Evolutionary conservation across 805 yeast genomes (phyloP).

Genomic region (Metschnikowia sp.): DNA sequence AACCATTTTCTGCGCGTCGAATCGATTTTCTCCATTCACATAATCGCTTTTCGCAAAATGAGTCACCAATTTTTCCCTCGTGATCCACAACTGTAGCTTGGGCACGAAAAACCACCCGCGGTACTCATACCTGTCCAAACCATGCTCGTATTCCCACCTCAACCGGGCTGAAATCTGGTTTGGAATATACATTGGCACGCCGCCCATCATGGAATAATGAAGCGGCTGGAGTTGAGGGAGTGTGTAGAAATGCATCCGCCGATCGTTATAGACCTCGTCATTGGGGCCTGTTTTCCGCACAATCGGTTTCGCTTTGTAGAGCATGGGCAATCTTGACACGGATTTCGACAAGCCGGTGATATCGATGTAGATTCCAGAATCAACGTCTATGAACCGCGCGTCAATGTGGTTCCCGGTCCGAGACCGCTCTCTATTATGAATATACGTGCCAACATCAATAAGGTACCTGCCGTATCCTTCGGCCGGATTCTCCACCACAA

Average conservation of each 20-base stretch:
- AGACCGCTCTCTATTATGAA: constrained; percentile 14
- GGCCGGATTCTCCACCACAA: constrained; percentile 16
- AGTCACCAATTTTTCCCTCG: constrained; percentile 7
- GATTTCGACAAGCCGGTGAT: constrained; percentile 15
- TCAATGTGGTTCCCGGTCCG: constrained; percentile 14
- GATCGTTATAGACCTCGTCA: constrained; percentile 16
- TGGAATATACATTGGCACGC: constrained; percentile 19
- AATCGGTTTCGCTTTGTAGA: constrained; percentile 10
- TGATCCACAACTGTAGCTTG: constrained; percentile 20
- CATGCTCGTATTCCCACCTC: constrained; percentile 19
- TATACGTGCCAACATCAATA: constrained; percentile 18
- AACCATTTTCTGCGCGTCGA: constrained; percentile 13
- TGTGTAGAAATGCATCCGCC: constrained; percentile 17
- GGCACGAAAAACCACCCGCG: constrained; percentile 17
- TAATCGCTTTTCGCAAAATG: constrained; percentile 10
- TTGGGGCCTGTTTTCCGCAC: constrained; percentile 10
- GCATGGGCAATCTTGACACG: constrained; percentile 5
- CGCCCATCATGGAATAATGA: constrained; percentile 17
- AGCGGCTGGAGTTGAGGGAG: constrained; percentile 19
- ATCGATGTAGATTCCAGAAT: constrained; percentile 16
- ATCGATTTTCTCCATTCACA: not conserved
- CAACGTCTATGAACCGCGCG: constrained; percentile 17
- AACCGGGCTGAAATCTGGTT: constrained; percentile 15
- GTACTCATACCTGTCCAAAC: constrained; percentile 9
- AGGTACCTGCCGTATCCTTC: constrained; percentile 19